phyloP scores from a whole-genome alignment of 2,329 filamentous ascomycete species.

The Microdochium bolleyi region DNA sequence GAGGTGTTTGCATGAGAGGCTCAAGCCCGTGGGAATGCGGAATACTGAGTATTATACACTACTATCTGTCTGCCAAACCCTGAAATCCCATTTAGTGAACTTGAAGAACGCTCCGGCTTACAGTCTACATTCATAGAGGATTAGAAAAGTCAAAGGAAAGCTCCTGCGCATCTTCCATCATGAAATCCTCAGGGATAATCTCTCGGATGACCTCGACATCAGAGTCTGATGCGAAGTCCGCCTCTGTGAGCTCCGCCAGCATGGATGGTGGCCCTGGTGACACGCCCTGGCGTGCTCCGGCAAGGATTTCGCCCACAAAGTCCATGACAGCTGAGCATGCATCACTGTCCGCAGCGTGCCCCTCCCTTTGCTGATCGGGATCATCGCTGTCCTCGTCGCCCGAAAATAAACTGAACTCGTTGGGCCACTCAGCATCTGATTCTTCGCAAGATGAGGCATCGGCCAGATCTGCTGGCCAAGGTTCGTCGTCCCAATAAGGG shows the following conservation, averaged over 20 bases:
- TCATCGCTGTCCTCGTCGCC: not conserved
- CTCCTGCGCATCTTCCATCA: not conserved
- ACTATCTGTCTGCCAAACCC: no score
- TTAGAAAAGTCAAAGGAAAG: not conserved
- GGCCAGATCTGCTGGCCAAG: not conserved
- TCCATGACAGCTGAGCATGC: not conserved
- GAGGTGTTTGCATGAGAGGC: no score
- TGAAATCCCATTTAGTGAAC: no score
- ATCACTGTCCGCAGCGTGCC: not conserved
- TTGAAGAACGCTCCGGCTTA: no score
- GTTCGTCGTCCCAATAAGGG: not conserved
- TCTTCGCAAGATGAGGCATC: not conserved
- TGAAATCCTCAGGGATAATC: not conserved
- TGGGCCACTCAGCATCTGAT: not conserved
- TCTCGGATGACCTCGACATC: not conserved
- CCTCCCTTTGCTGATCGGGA: not conserved
- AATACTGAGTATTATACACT: no score
- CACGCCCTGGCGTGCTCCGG: not conserved
- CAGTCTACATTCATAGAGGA: no score
- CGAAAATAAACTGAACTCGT: not conserved
- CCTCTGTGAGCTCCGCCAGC: not conserved
- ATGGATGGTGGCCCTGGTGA: not conserved
- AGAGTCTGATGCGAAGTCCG: not conserved
- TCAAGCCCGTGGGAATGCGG: no score
- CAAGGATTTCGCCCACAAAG: not conserved